Evolutionary conservation across 2,329 filamentous ascomycete genomes (phyloP).

Genomic region (Penicillium sp.): DNA sequence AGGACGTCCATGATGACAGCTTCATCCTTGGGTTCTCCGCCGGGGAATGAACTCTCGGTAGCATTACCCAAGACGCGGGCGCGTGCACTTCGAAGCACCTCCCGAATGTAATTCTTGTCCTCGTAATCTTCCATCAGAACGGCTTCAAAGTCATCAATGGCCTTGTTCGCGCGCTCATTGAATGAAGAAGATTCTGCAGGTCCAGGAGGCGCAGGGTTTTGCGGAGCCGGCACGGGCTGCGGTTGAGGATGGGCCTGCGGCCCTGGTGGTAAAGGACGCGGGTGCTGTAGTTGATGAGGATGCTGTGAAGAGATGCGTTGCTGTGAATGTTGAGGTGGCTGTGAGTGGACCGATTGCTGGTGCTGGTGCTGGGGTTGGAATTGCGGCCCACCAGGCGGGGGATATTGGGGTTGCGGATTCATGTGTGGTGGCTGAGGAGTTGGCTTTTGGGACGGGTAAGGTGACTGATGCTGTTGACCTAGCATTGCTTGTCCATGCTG

Average conservation of each 20-base stretch:
- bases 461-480: constrained; percentile 25
- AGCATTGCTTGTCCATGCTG: constrained; percentile 17
- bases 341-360: constrained; percentile 14
- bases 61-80: constrained; percentile 41
- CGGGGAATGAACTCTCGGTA: constrained; percentile 43
- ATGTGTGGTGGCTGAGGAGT: constrained; percentile 22
- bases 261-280: constrained; percentile 24
- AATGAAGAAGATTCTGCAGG: constrained; percentile 36
- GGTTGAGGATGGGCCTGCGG: constrained; percentile 20
- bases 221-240: constrained; percentile 16
- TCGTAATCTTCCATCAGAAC: constrained; percentile 47
- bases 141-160: constrained; percentile 46
- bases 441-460: constrained; percentile 22
- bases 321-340: constrained; percentile 19
- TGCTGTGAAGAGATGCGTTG: constrained; percentile 8
- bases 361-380: constrained; percentile 15
- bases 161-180: constrained; percentile 43
- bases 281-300: constrained; percentile 25
- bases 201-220: constrained; percentile 22
- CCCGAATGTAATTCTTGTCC: constrained; percentile 46
- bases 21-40: constrained; percentile 46
- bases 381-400: constrained; percentile 15
- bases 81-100: constrained; percentile 44
- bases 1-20: constrained; percentile 44
- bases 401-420: constrained; percentile 19